Evolutionary conservation across 208 protist species (phyloP), one percentile per base, ranked within the genome.

Genomic region (Borovskyia barvae): DNA sequence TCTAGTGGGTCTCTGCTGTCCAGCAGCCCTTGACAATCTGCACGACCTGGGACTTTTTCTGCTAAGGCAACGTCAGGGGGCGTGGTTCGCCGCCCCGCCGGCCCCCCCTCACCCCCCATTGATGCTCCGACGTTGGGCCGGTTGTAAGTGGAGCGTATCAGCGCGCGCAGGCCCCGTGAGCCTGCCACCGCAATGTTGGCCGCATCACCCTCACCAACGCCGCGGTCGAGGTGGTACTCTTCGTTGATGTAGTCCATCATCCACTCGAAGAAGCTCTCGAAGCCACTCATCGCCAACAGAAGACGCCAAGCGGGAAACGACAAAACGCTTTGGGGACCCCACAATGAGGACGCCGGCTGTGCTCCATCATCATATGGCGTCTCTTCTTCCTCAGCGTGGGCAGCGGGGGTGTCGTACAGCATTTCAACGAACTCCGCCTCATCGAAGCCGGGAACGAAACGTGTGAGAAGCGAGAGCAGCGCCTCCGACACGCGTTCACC

Each of bases 171-270:
- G 14, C 87, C 80, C 15, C 87, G 65, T n/a, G 77, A 68, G 19
- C 82, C 83, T 3, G 60, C 77, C 12, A 81, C 81, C 9, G 75
- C 87, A 33, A 90, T 64, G 1, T 51, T 39, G 0, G 58, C 40
- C 24, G 40, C 36, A 20, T 61, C 52, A 12, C 53, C 65, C 30
- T 51, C 65, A 3, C 39, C 53, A n/a, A n/a, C n/a, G 29, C 53
- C 36, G 5, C 45, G 14, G 36, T 60, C 72, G 42, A 87, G 60
- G 33, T 83, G 66, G 62, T 90, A 93, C 58, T 93, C 83, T 57
- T 93, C 89, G 11, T 72, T 67, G 42, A 93, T 84, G 66, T 90
- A 93, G 56, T 93, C 86, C 69, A 87, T 75, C 78, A 95, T 89
- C 74, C 81, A 88, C 5, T 26, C 48, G 49, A 82, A 85, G 55